Evolutionary conservation across 176 grass and related monocot genomes (phyloP), one percentile per base, ranked within the genome.

Genomic region (Paspalum vaginatum): DNA sequence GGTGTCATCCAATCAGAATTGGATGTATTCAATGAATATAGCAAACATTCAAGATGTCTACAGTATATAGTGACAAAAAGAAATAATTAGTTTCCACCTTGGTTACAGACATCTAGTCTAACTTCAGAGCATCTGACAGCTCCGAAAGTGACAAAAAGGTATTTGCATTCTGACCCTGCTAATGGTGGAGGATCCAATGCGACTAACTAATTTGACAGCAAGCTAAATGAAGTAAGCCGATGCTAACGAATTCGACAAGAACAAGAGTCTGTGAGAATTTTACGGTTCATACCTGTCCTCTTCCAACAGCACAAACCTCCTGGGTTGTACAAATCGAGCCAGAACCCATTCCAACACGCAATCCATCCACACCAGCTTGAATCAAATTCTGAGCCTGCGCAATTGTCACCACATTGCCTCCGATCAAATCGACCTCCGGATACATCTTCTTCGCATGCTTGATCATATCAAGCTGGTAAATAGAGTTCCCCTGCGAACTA

Each of bases 241-340:
- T 12, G 52, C 18, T 8, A 57, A 48, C 4, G 39, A 45, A 74
- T 18, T 79, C 42, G 42, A 65, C 20, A 17, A 76, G 24, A 38
- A 45, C 43, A 67, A 22, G 43, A 44, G 12, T 60, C n/a, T 2
- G 55, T 24, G 15, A 54, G 12, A 79, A 61, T 4, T 76, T 84
- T 24, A 60, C 10, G 6, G 64, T 40, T 4, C 42, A 90, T 91
- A 98, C 95, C 92, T 98, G 92, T 49, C 95, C 92, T 86, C 92
- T 88, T 8, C 96, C 96, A 2, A 95, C 92, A 27, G 90, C 90
- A 51, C 92, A 95, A 74, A 98, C 92, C 81, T 95, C 90, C 65
- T 98, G 96, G 51, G 96, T 98, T 25, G 96, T 98, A 47, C 96
- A 98, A 65, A 98, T 98, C 41, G 92, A 98, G 12, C 96, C 92